phyloP scores from a whole-genome alignment of 306 rosid species.

The Pyrus betulifolia region DNA sequence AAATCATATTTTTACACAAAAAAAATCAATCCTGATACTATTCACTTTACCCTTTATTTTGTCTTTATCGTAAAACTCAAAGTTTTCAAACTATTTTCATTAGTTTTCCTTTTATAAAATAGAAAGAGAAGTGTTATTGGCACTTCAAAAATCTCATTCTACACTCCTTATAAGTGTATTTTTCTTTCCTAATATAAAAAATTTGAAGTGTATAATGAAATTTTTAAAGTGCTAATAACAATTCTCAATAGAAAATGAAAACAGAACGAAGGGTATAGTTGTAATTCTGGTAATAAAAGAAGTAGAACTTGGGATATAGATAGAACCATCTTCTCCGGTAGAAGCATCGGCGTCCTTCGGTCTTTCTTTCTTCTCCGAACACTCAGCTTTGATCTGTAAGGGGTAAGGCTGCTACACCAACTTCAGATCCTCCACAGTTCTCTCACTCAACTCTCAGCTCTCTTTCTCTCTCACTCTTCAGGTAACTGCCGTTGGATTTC shows the following conservation, averaged over 20 bases:
- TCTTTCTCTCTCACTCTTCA: neutral
- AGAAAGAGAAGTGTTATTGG: too few species aligned
- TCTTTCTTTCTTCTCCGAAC: neutral
- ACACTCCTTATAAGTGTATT: too few species aligned
- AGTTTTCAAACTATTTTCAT: too few species aligned
- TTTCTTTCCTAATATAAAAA: too few species aligned
- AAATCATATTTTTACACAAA: too few species aligned
- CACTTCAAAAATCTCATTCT: too few species aligned
- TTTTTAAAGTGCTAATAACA: too few species aligned
- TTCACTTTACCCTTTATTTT: too few species aligned
- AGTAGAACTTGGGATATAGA: neutral
- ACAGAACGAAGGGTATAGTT: neutral
- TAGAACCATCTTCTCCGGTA: neutral
- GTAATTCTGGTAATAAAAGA: neutral
- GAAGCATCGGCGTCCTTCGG: neutral
- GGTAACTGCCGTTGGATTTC: neutral
- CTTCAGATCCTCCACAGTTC: neutral
- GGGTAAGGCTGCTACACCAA: neutral
- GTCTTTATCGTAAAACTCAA: too few species aligned
- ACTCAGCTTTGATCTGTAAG: neutral
- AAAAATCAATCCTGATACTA: too few species aligned
- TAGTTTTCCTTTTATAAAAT: too few species aligned
- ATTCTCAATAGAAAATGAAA: neutral
- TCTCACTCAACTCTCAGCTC: neutral
- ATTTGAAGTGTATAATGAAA: too few species aligned